Evolutionary conservation across 2,329 filamentous ascomycete species (phyloP), one percentile per base, ranked within the genome.

Genomic region (Trichophyton verrucosum): DNA sequence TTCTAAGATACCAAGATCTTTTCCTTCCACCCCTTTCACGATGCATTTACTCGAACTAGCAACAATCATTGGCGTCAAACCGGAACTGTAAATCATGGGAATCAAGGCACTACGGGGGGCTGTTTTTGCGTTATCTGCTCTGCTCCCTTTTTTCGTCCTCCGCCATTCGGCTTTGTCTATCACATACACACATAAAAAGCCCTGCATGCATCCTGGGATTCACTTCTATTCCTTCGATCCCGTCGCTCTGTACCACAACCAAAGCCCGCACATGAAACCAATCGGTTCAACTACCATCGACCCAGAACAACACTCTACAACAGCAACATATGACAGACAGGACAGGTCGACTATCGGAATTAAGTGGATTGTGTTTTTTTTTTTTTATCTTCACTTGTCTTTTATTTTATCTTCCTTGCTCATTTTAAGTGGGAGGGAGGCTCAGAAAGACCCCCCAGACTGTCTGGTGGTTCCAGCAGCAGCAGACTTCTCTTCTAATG

Each of bases 1-100:
- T 57, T 57, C 42, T 20, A 58, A 24, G 56, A 58, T 46, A 58
- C 36, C 56, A 42, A 8, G 11, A 27, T n/a, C 40, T 58, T 44
- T 17, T 17, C 36, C 24, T 42, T 24, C 27, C 24, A 1, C 36
- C 27, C 46, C 46, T 24, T 49, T 49, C 46, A 49, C 20, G 46
- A 55, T 33, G 27, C 30, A 36, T 55, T 55, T 36, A 55, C 30
- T n/a, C 17, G 24, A 36, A 33, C n/a, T 55, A n/a, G 27, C 49
- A 55, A 55, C 22, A 20, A 55, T 33, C 49, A 49, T 55, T 55
- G 49, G 49, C 49, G 49, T 33, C 49, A 36, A 30, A 20, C 49
- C 27, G 49, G 49, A 55, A 55, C 49, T 55, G 24, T 55, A 36
- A 55, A 36, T 27, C 49, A 36, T 36, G 49, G 47, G 49, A 33